Evolutionary conservation across 345 rosid species (phyloP).

Genomic region (Salix brachista): DNA sequence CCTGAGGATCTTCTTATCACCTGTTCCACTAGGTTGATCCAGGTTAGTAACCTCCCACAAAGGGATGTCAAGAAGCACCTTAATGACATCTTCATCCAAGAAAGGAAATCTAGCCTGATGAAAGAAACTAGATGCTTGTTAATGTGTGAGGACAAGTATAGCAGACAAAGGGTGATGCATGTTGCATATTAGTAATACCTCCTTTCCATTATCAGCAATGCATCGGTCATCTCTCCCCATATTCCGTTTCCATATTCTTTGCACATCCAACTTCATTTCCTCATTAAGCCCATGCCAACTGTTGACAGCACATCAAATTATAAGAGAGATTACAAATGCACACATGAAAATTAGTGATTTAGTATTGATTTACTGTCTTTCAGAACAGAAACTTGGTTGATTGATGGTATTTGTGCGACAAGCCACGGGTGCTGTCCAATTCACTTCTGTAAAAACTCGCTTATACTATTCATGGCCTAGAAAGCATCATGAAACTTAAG

Average conservation of each 20-base stretch:
- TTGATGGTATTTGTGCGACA: no score
- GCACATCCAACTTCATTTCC: constrained; percentile 98
- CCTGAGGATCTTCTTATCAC: constrained; percentile 91
- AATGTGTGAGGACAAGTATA: background rate
- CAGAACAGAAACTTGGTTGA: no score
- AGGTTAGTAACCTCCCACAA: constrained; percentile 85
- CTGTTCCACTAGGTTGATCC: constrained; percentile 86
- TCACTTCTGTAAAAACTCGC: no score
- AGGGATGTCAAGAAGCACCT: constrained; percentile 69
- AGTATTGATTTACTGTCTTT: no score
- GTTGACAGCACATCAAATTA: constrained; percentile 9
- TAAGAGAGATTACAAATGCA: background rate
- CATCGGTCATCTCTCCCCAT: constrained; percentile 96
- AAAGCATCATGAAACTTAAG: no score
- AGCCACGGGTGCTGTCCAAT: no score
- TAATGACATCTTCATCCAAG: constrained; percentile 90
- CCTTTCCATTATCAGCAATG: constrained; percentile 82
- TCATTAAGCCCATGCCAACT: constrained; percentile 80
- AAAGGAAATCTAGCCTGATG: constrained; percentile 87
- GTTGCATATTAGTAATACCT: constrained; percentile 39
- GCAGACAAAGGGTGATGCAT: background rate
- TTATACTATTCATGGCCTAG: no score
- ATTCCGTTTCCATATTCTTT: constrained; percentile 94
- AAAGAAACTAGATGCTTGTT: background rate
- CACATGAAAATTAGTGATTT: background rate